Percentiles rank a stretch among this genome's conserved stretches.
Conservation (phyloP, 2,329 filamentous ascomycete species). For the Pseudofabraea citricarpa region DNA sequence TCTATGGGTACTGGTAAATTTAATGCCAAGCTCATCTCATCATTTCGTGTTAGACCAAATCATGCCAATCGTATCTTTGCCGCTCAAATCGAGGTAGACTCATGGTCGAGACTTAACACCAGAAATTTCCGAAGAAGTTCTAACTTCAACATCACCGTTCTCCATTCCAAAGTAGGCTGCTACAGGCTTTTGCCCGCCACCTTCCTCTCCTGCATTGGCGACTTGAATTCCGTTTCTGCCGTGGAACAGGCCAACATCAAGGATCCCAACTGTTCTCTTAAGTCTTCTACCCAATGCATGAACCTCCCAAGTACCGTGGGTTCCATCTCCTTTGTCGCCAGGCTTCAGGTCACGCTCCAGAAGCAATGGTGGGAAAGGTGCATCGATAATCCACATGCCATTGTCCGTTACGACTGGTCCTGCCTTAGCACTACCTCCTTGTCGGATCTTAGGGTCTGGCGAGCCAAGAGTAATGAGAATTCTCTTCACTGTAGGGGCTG, state of each 20-base stretch:
- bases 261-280: constrained; percentile 77
- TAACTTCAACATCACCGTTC: constrained; percentile 62
- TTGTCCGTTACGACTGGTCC: constrained; percentile 84
- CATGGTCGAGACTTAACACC: constrained; percentile 23
- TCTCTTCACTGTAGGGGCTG: constrained; percentile 70
- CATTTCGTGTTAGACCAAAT: no score
- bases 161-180: constrained; percentile 94
- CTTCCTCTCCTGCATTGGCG: constrained; percentile 49
- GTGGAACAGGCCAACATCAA: constrained; percentile 88
- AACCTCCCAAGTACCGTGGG: constrained; percentile 74
- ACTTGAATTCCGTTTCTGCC: constrained; percentile 73
- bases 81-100: no score
- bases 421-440: constrained; percentile 70
- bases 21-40: no score
- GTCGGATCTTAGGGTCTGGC: constrained; percentile 63
- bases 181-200: constrained; percentile 82
- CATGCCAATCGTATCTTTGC: no score
- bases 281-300: constrained; percentile 67
- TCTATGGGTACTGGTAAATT: no score
- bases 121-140: constrained; percentile 31
- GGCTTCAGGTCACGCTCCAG: constrained; percentile 48
- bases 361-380: constrained; percentile 73
- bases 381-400: constrained; percentile 86
- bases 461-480: constrained; percentile 72
- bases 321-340: constrained; percentile 44